Evolutionary conservation across 306 rosid species (phyloP).

Genomic region (Sicyos edulis): DNA sequence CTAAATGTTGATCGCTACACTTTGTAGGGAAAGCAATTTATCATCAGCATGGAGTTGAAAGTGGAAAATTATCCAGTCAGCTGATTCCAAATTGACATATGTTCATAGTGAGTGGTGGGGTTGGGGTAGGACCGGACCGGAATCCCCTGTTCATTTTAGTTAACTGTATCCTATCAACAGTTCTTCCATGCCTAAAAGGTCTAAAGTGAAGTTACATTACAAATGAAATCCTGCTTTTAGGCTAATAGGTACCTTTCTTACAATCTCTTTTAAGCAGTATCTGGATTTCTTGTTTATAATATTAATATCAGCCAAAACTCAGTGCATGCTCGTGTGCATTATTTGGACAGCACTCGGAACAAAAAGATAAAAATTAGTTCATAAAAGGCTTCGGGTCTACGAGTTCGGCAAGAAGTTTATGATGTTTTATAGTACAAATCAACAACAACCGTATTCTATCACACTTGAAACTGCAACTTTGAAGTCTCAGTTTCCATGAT

Average conservation of each 20-base stretch:
- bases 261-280: too few relatives aligned
- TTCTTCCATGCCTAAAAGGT: conserved; percentile 3
- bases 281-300: not conserved
- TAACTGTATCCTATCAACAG: not conserved
- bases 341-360: too few relatives aligned
- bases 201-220: too few relatives aligned
- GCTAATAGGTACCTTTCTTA: too few relatives aligned
- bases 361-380: not conserved
- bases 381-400: not conserved
- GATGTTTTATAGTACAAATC: not conserved
- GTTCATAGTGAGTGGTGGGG: not conserved
- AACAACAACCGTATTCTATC: too few relatives aligned
- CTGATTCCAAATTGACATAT: not conserved
- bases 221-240: too few relatives aligned
- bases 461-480: too few relatives aligned
- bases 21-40: not conserved
- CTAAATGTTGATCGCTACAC: not conserved
- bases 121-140: too few relatives aligned
- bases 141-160: too few relatives aligned
- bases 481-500: too few relatives aligned
- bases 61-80: not conserved
- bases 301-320: not conserved
- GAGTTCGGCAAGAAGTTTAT: not conserved
- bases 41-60: not conserved
- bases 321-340: not conserved